Conservation (phyloP, 179 eudicot genomes). For the Spinacia oleracea region DNA sequence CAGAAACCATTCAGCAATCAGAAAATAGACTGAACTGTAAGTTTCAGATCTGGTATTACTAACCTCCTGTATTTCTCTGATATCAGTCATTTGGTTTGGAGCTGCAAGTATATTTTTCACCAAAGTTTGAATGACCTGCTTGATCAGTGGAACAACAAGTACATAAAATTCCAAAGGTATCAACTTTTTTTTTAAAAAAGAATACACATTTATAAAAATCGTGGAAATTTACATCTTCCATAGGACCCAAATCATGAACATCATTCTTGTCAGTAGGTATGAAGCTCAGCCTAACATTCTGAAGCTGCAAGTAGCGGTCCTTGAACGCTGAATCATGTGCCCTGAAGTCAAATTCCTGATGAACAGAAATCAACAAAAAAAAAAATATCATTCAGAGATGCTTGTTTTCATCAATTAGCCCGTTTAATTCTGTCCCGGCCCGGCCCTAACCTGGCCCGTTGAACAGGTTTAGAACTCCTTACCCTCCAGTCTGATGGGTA, state of each 20-base stretch:
- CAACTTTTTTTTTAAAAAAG: not conserved
- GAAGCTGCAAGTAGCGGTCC: conserved; percentile 56
- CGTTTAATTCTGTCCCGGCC: too few species aligned
- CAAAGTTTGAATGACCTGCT: conserved; percentile 57
- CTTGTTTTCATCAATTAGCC: not conserved
- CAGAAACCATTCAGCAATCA: not conserved
- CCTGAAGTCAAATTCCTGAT: conserved; percentile 72
- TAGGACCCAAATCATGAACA: conserved; percentile 78
- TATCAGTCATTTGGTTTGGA: conserved; percentile 59
- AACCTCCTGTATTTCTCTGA: conserved; percentile 77
- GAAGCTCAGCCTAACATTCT: conserved; percentile 71
- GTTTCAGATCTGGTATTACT: not conserved
- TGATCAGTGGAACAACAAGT: not conserved
- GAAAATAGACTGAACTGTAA: not conserved
- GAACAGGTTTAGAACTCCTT: too few species aligned
- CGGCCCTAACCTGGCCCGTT: too few species aligned
- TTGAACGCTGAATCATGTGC: conserved; percentile 85
- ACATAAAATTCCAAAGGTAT: not conserved
- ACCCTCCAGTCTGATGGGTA: conserved; percentile 99
- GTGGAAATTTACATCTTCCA: conserved; percentile 52
- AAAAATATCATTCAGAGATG: not conserved
- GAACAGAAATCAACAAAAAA: not conserved
- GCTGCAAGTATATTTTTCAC: conserved; percentile 67
- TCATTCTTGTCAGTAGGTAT: conserved; percentile 75
- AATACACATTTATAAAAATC: not conserved